These are phyloP conservation scores for Rehmannia glutinosa DNA, from an alignment of 257 asterid genomes.

Conservation along the genomic window DNA sequence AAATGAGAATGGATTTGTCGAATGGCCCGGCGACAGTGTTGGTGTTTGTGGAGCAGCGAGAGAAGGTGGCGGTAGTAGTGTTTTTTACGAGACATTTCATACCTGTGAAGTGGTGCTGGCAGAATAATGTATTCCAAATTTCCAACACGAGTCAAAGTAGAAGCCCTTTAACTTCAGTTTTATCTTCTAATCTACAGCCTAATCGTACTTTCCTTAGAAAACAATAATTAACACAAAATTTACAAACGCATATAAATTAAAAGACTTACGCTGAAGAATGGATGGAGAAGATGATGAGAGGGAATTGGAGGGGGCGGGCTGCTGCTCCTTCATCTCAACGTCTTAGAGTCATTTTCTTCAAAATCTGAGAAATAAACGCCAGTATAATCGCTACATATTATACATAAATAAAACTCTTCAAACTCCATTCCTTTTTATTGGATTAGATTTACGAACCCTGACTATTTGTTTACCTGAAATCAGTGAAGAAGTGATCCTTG, in stretches of 20 bases:
- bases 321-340: constrained; percentile 89
- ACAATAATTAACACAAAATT: not conserved
- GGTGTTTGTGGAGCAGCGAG: constrained; percentile 25
- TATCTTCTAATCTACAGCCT: not conserved
- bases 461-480: constrained; percentile 18
- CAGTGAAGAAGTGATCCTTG: not conserved
- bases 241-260: too few species aligned
- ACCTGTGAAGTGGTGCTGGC: too few species aligned
- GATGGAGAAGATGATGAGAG: constrained; percentile 42
- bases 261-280: constrained; percentile 59
- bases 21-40: constrained; percentile 26
- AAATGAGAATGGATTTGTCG: constrained; percentile 40
- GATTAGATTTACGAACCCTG: not conserved
- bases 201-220: not conserved
- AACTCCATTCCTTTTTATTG: not conserved
- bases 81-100: constrained; percentile 12
- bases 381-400: constrained; percentile 17
- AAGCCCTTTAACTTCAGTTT: not conserved
- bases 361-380: constrained; percentile 37
- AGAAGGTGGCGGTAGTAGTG: constrained; percentile 20
- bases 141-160: too few species aligned
- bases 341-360: constrained; percentile 74
- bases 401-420: constrained; percentile 23
- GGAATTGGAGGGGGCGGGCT: constrained; percentile 44
- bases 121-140: too few species aligned